Evolutionary conservation across 805 yeast species (phyloP).

Genomic region (Lachancea dasiensis): DNA sequence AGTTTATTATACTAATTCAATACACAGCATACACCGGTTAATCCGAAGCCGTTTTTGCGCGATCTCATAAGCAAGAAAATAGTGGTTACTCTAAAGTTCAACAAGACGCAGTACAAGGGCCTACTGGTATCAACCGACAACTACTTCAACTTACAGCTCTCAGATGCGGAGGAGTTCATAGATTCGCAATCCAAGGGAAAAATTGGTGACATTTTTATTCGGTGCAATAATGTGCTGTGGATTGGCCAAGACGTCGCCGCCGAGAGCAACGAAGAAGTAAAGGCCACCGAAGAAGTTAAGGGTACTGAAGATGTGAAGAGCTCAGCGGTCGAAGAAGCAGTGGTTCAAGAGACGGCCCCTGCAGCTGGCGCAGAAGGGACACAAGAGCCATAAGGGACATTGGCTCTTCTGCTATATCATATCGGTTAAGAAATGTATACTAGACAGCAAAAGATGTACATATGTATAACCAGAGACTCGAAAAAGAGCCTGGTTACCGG

Average conservation of each 20-base stretch:
- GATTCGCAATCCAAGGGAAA: conserved; percentile 44
- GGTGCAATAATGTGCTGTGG: conserved; percentile 89
- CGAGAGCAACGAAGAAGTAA: not conserved
- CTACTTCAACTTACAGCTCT: conserved; percentile 83
- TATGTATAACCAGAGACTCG: no score
- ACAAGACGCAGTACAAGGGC: conserved; percentile 82
- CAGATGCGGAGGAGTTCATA: conserved; percentile 49
- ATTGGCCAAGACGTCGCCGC: conserved; percentile 39
- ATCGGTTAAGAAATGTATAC: no score
- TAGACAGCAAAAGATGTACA: no score
- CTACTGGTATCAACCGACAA: conserved; percentile 73
- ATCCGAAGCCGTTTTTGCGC: conserved; percentile 86
- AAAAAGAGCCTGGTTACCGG: not conserved
- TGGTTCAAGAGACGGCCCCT: no score
- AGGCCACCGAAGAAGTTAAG: not conserved
- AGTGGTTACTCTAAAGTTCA: conserved; percentile 82
- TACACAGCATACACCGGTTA: conserved; percentile 49
- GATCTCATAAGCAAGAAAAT: conserved; percentile 67
- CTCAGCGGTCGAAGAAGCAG: no score
- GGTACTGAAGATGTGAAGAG: not conserved
- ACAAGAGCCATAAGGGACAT: no score
- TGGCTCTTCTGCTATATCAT: no score
- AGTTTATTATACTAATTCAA: conserved; percentile 1
- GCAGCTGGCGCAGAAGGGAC: no score
- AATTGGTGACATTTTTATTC: conserved; percentile 73